Conservation (phyloP, 139 green algal species). For the Dunaliella primolecta region DNA sequence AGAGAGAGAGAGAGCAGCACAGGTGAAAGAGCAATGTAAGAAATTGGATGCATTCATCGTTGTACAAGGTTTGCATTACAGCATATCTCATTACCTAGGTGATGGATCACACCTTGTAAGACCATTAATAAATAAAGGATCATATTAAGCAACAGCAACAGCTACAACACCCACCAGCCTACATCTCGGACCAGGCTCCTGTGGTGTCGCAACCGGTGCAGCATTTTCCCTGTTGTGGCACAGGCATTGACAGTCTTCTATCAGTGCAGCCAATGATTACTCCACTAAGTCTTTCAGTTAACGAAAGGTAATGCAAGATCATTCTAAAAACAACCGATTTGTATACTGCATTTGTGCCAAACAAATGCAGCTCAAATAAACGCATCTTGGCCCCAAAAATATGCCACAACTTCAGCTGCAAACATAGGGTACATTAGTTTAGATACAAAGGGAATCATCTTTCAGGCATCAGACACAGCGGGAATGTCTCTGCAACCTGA, state of each 20-base stretch:
- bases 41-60: neutral
- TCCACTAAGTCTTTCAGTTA: neutral
- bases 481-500: too few relatives aligned
- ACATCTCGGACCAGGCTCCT: neutral
- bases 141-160: too few relatives aligned
- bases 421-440: too few relatives aligned
- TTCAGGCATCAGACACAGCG: too few relatives aligned
- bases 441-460: too few relatives aligned
- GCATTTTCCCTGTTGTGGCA: neutral
- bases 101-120: too few relatives aligned
- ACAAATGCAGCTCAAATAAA: neutral
- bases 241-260: neutral
- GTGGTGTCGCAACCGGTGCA: neutral
- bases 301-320: neutral
- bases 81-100: too few relatives aligned
- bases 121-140: too few relatives aligned
- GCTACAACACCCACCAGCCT: neutral
- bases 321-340: neutral
- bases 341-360: neutral
- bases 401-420: too few relatives aligned
- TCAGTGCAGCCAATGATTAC: neutral
- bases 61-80: neutral
- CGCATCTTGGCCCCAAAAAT: too few relatives aligned
- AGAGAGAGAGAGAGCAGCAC: too few relatives aligned
- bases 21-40: too few relatives aligned